phyloP scores from a whole-genome alignment of 176 grass and related monocot species.

The sorghum (Sorghum bicolor) region Sorghum_bicolor_NCBIv3 NC_012871.2:66878501-66879000 shows the following conservation, averaged over 20 bases:
- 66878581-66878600: constrained; percentile 26
- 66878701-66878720: constrained; percentile 13
- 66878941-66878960: constrained; percentile 66
- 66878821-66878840: constrained; percentile 98
- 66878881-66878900: constrained; percentile 68
- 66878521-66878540: background rate
- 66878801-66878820: constrained; percentile 93
- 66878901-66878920: constrained; percentile 93
- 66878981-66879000: constrained; percentile 30
- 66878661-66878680: background rate
- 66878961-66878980: constrained; percentile 34
- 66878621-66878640: constrained; percentile 16
- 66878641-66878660: background rate
- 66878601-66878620: constrained; percentile 16
- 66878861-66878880: constrained; percentile 78
- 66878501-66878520: background rate
- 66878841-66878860: constrained; percentile 93
- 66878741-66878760: background rate
- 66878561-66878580: background rate
- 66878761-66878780: background rate
- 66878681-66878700: background rate
- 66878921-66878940: constrained; percentile 80
- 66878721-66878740: background rate
- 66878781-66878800: constrained; percentile 32
- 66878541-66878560: background rate